Evolutionary conservation across 306 rosid species (phyloP), one percentile per base, ranked within the genome.

Genomic region (Pachyrhizus erosus): DNA sequence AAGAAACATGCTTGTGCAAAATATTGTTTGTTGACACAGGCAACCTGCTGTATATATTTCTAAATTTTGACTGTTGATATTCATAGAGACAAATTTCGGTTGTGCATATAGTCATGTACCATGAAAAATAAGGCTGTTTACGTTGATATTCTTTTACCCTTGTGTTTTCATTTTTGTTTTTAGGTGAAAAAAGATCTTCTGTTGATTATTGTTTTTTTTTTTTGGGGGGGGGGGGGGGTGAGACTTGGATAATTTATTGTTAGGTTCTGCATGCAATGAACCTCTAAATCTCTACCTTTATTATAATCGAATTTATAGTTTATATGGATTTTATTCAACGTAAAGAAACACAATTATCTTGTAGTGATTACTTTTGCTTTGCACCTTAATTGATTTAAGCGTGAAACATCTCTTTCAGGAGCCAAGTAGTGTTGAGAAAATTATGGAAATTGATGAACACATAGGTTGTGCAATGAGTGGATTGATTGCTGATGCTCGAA

Each of bases 401-500:
- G 2, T 27, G 61, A 29, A n/a, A 24, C 68, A 72, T 37, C 42
- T n/a, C 80, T 84, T 84, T 79, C 87, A 96, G 99, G 99, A 96
- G 90, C 99, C 99, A 24, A 96, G 99, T 86, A 96, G 98, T 64
- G 99, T 93, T 83, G 99, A 96, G 86, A 93, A 96, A 84, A 93
- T 96, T 51, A 93, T 96, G 99, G 99, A 96, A 89, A 90, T 96
- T 82, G 99, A 96, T 79, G 94, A 84, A 40, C 99, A 96, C 76
- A 87, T 96, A 14, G 99, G 99, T 45, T 96, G 99, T 72, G 99
- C 99, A 43, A 96, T 96, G 99, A 96, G 97, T 80, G 99, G 98
- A 81, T 82, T 96, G 86, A 96, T 96, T 93, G 99, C 98, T 78
- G 99, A 96, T 90, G 99, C 99, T 10, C 93, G 96, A 69, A 96